Percentiles rank a stretch among this genome's conserved stretches.
Conservation (phyloP, 768 basidiomycete genomes). For the Leccinum disarticulatum region DNA sequence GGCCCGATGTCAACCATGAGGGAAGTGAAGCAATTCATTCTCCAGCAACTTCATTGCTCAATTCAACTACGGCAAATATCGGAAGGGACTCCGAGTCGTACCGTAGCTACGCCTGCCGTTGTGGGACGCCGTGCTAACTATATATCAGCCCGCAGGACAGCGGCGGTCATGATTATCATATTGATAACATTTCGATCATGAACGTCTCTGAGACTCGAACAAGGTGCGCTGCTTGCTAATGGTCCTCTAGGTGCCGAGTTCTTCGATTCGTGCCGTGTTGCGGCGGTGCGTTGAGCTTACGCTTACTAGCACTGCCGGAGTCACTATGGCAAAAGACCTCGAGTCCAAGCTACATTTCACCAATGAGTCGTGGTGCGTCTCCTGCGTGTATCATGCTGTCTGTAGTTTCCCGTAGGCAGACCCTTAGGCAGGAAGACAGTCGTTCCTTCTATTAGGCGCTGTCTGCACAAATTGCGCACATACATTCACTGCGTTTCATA, state of each 20-base stretch:
- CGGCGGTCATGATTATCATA: background rate
- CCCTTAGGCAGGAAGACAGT: too few species aligned
- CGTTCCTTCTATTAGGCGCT: too few species aligned
- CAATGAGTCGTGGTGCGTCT: constrained; percentile 46
- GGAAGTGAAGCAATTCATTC: background rate
- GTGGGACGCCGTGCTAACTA: constrained; percentile 2
- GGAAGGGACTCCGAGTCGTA: background rate
- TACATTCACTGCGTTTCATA: background rate
- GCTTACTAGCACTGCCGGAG: background rate
- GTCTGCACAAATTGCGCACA: background rate
- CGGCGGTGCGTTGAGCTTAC: background rate
- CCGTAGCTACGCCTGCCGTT: background rate
- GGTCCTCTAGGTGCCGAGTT: background rate
- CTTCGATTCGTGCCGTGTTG: background rate
- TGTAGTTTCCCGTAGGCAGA: too few species aligned
- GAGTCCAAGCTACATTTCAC: constrained; percentile 28
- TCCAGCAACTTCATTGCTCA: background rate
- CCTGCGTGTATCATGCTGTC: constrained; percentile 2
- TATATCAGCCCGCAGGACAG: background rate
- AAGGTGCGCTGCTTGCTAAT: background rate
- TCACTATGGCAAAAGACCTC: constrained; percentile 6
- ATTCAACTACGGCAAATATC: background rate
- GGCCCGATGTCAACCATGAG: background rate
- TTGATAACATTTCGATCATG: background rate
- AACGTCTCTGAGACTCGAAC: background rate